These are phyloP conservation scores for Curvularia lunata DNA, from an alignment of 2,329 filamentous ascomycete genomes.

Conservation along the genomic window DNA sequence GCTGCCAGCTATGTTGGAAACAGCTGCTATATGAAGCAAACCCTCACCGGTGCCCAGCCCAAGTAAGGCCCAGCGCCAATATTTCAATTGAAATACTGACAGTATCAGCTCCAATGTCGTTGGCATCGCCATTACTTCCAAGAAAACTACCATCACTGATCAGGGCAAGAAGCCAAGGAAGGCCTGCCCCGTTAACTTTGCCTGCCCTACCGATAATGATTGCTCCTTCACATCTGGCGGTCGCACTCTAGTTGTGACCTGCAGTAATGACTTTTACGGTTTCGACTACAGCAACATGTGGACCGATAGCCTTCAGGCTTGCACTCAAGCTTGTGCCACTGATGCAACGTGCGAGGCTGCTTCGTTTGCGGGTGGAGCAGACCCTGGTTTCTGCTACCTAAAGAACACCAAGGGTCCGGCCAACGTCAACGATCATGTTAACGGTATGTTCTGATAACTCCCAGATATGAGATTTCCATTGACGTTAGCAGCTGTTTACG, in stretches of 20 bases:
- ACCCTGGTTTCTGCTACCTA: neutral
- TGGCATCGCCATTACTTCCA: neutral
- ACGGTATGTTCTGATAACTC: neutral
- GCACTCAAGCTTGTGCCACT: slow-evolving; percentile 2
- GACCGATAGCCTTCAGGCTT: neutral
- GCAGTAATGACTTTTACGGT: slow-evolving; percentile 3
- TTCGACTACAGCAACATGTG: neutral
- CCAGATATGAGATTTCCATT: neutral
- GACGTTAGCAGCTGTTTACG: neutral
- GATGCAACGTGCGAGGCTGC: slow-evolving; percentile 1
- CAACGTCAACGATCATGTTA: neutral
- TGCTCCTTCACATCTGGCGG: slow-evolving; percentile 1
- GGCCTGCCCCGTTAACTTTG: neutral
- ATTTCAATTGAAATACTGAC: neutral
- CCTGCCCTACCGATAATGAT: neutral
- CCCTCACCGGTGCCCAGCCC: neutral
- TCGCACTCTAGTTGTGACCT: neutral
- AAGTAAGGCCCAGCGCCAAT: neutral
- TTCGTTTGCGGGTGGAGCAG: neutral
- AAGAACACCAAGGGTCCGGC: neutral
- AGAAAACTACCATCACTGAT: neutral
- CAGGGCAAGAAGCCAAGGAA: neutral
- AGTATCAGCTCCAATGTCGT: neutral
- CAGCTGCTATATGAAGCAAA: slow-evolving; percentile 2
- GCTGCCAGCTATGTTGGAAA: slow-evolving; percentile 3